Evolutionary conservation across 2,329 filamentous ascomycete genomes (phyloP).

Genomic region (Fusarium sp.): DNA sequence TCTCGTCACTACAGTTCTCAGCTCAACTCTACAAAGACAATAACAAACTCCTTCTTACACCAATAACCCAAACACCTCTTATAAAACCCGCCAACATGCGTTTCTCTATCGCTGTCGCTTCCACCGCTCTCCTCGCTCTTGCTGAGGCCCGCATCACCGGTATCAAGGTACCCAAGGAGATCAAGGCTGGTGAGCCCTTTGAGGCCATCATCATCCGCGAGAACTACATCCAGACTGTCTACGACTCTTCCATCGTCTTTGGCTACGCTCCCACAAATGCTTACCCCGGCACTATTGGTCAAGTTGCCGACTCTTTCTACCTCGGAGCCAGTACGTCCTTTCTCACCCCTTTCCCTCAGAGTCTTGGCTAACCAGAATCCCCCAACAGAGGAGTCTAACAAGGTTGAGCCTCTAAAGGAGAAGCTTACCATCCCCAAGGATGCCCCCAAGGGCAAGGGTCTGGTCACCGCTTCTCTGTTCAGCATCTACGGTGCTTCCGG

Average conservation of each 20-base stretch:
- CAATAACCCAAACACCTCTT: background rate
- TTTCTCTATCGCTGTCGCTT: slow-evolving; percentile 47
- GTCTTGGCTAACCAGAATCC: background rate
- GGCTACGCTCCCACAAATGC: slow-evolving; percentile 51
- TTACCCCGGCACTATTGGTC: slow-evolving; percentile 51
- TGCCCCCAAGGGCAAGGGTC: slow-evolving; percentile 42
- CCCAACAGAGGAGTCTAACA: slow-evolving; percentile 30
- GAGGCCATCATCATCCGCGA: slow-evolving; percentile 57
- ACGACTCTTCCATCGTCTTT: slow-evolving; percentile 62
- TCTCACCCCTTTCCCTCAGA: background rate
- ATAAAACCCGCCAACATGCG: slow-evolving; percentile 39
- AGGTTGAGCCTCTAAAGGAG: slow-evolving; percentile 50
- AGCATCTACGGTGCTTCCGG: slow-evolving; percentile 51
- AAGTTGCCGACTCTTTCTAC: slow-evolving; percentile 51
- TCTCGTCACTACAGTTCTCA: background rate
- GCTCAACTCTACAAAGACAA: background rate
- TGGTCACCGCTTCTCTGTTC: slow-evolving; percentile 48
- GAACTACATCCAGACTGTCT: slow-evolving; percentile 62
- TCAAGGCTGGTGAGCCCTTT: slow-evolving; percentile 57
- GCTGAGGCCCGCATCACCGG: slow-evolving; percentile 60
- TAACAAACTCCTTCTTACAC: background rate
- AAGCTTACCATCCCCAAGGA: slow-evolving; percentile 45
- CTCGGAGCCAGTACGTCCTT: slow-evolving; percentile 54
- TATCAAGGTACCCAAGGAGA: slow-evolving; percentile 58
- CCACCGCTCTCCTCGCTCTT: slow-evolving; percentile 47